Conservation (phyloP, 23 red algal genomes). For the Pyropia haitanensis region DNA sequence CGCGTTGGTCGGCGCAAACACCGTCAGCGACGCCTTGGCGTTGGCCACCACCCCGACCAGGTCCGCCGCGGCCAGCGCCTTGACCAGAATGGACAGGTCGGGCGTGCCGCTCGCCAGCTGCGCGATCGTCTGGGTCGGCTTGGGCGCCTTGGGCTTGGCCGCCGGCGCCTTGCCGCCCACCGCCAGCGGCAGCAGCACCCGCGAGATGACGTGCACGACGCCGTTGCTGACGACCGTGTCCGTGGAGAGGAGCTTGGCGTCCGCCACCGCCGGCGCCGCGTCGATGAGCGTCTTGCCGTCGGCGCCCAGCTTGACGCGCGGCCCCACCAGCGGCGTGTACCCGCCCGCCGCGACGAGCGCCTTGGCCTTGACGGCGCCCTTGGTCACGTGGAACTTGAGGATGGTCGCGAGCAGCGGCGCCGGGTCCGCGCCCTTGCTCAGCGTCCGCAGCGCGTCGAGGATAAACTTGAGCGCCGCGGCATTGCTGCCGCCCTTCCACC, state of each 20-base stretch:
- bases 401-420: neutral
- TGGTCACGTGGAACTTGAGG: slow-evolving; percentile 14
- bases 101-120: too few species aligned
- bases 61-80: too few species aligned
- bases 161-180: neutral
- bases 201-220: slow-evolving; percentile 6
- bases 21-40: too few species aligned
- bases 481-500: neutral
- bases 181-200: slow-evolving; percentile 29
- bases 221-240: neutral
- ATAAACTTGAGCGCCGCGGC: neutral
- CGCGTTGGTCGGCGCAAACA: too few species aligned
- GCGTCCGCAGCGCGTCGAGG: neutral
- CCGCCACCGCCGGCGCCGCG: neutral
- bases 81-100: too few species aligned
- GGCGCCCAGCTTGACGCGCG: neutral
- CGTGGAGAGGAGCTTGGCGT: neutral
- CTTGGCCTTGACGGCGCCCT: slow-evolving; percentile 6
- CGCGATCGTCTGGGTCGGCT: too few species aligned
- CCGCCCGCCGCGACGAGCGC: neutral
- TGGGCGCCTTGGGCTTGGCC: too few species aligned
- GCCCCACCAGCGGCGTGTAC: neutral
- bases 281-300: slow-evolving; percentile 14
- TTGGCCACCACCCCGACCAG: too few species aligned
- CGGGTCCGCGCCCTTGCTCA: neutral